Conservation (phyloP, 139 green algal species). For the Picochlorum sp. region DNA sequence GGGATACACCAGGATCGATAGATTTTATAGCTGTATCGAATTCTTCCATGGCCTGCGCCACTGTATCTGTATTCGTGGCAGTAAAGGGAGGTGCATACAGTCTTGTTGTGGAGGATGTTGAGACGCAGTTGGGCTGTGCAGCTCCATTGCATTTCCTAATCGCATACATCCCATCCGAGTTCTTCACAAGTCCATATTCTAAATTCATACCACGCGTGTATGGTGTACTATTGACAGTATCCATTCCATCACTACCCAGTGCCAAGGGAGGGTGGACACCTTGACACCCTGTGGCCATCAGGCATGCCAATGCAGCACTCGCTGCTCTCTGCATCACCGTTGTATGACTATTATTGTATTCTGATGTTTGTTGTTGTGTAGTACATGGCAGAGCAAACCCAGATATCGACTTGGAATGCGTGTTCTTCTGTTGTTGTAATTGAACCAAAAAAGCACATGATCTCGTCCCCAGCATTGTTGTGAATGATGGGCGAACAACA, state of each 20-base stretch:
- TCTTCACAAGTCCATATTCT: constrained; percentile 13
- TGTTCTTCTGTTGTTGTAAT: too few relatives aligned
- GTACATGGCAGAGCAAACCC: too few relatives aligned
- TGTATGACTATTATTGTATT: background rate
- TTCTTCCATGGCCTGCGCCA: background rate
- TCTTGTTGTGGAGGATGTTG: constrained; percentile 35
- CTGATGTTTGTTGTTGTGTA: too few relatives aligned
- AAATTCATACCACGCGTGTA: constrained; percentile 12
- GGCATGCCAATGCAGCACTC: too few relatives aligned
- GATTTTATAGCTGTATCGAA: too few relatives aligned
- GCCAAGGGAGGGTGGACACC: too few relatives aligned
- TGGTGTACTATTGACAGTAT: background rate
- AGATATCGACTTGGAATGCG: too few relatives aligned
- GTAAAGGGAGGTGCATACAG: constrained; percentile 8
- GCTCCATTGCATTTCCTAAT: constrained; percentile 22
- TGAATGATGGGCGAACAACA: too few relatives aligned
- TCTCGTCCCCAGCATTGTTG: too few relatives aligned
- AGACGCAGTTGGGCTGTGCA: constrained; percentile 59
- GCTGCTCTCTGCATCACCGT: background rate
- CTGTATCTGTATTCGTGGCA: background rate
- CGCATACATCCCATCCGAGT: background rate
- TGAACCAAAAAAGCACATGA: too few relatives aligned
- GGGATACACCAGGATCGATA: too few relatives aligned
- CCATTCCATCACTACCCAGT: background rate
- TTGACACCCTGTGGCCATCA: too few relatives aligned